Conservation (phyloP, 768 basidiomycete genomes). For the Calocera viscosa region DNA sequence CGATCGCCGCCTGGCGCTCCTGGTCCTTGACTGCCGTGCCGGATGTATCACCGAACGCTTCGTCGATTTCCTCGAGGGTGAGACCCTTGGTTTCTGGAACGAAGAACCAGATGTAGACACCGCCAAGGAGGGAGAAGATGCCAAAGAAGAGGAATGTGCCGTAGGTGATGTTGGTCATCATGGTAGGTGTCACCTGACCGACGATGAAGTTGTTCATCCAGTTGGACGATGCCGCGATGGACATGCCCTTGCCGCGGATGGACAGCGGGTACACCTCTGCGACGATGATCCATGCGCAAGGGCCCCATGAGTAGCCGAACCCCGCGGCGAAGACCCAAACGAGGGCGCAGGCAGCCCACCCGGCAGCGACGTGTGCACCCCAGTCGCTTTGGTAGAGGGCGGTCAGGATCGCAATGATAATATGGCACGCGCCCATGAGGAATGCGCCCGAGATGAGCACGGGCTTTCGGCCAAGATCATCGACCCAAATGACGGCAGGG, state of each 20-base stretch:
- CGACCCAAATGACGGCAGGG: constrained; percentile 71
- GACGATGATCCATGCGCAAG: constrained; percentile 64
- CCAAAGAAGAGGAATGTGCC: constrained; percentile 72
- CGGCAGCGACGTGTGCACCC: constrained; percentile 44
- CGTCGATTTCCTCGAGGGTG: constrained; percentile 76
- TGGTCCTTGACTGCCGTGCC: constrained; percentile 48
- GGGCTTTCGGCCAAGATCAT: constrained; percentile 62
- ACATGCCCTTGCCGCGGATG: constrained; percentile 62
- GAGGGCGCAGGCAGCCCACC: constrained; percentile 56
- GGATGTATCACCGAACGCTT: constrained; percentile 56
- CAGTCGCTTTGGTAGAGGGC: constrained; percentile 48
- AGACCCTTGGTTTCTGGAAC: constrained; percentile 78
- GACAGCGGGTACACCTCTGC: constrained; percentile 54
- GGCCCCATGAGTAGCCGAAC: constrained; percentile 70
- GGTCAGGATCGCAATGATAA: constrained; percentile 55
- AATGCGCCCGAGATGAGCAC: constrained; percentile 62
- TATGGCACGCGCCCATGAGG: constrained; percentile 58
- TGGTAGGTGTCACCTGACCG: constrained; percentile 57
- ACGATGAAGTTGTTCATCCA: constrained; percentile 77
- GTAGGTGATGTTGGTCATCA: constrained; percentile 51
- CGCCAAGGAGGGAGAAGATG: constrained; percentile 53
- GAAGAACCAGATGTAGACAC: constrained; percentile 51
- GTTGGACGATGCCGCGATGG: constrained; percentile 63
- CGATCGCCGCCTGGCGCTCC: constrained; percentile 38
- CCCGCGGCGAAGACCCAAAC: constrained; percentile 68